Evolutionary conservation across 2,329 filamentous ascomycete species (phyloP), one percentile per base, ranked within the genome.

Genomic region (Apiospora rasikravindrae): DNA sequence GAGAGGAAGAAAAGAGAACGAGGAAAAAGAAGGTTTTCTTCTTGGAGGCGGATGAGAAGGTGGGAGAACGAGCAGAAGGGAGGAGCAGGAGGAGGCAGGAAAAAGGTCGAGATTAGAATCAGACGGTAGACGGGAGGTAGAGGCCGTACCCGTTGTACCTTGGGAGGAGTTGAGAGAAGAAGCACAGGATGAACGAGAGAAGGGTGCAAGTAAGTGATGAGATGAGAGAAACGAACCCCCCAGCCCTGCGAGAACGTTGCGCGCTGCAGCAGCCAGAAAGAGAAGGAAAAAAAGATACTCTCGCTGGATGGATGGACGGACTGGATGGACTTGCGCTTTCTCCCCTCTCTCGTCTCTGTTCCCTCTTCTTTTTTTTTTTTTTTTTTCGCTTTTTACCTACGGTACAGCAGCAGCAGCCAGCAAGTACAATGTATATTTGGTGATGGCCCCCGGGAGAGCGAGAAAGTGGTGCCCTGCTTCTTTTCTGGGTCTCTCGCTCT

Each of bases 1-100:
- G 78, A 64, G 57, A 80, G 79, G 80, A 78, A 77, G 75, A 76
- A 79, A 77, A 79, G 79, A 78, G 77, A 76, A 78, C 33, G 69
- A 64, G 51, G 69, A 71, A 71, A 74, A 73, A 74, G 73, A 75
- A 75, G 77, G 76, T 76, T 76, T 79, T 79, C 76, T 70, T 61
- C 74, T 77, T 73, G 72, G 75, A 73, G 77, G 77, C 75, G 76
- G 74, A 75, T 77, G 74, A 75, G 74, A 74, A 76, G 74, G 71
- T 73, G 72, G 70, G 68, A 73, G 73, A 76, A 73, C 73, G 74
- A 72, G 70, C 71, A 72, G 68, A 69, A 70, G 74, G 72, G 73
- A 75, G 75, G 69, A 64, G 74, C 74, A 76, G 75, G 74, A 74
- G 73, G 72, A 73, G 73, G 74, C 74, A 73, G 75, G 75, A 73